A percentile compares a stretch with the other conserved stretches of the same genome.
These are phyloP conservation scores for Penicillium sp. DNA, from an alignment of 2,329 filamentous ascomycete genomes.

Conservation along the genomic window DNA sequence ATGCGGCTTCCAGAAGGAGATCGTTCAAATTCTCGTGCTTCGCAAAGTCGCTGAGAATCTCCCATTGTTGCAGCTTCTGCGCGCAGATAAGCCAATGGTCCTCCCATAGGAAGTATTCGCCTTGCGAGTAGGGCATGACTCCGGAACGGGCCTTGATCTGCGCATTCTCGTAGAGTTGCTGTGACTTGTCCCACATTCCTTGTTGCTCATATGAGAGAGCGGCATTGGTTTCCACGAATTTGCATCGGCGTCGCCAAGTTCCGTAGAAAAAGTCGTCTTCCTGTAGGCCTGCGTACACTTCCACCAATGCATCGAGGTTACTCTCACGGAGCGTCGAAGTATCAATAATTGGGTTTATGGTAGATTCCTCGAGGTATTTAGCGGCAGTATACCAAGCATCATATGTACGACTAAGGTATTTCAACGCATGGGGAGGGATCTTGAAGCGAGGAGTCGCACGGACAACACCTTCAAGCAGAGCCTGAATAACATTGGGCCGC, in stretches of 20 bases:
- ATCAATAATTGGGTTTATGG: slow-evolving; percentile 82
- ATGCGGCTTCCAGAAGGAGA: slow-evolving; percentile 90
- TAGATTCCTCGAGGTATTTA: slow-evolving; percentile 85
- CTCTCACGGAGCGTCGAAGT: slow-evolving; percentile 86
- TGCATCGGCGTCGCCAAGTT: slow-evolving; percentile 91
- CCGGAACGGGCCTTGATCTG: slow-evolving; percentile 97
- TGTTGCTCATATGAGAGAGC: slow-evolving; percentile 98
- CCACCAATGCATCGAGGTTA: slow-evolving; percentile 92
- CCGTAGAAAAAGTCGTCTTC: slow-evolving; percentile 98
- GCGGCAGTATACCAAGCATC: slow-evolving; percentile 97
- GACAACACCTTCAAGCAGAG: slow-evolving; percentile 84
- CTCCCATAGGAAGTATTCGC: slow-evolving; percentile 99
- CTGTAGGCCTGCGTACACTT: slow-evolving; percentile 86
- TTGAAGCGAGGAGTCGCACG: slow-evolving; percentile 86
- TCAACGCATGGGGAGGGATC: slow-evolving; percentile 93
- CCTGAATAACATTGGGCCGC: slow-evolving; percentile 93
- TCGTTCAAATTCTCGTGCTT: slow-evolving; percentile 99
- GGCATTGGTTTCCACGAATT: slow-evolving; percentile 97
- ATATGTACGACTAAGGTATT: slow-evolving; percentile 91
- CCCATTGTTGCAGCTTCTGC: slow-evolving; percentile 98
- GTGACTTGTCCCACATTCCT: slow-evolving; percentile 99
- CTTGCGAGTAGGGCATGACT: slow-evolving; percentile 93
- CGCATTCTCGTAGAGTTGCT: slow-evolving; percentile 93
- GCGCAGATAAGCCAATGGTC: slow-evolving; percentile 98
- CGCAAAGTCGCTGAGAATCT: slow-evolving; percentile 94